Conservation (phyloP, 768 basidiomycete genomes). For the Piloderma croceum region DNA sequence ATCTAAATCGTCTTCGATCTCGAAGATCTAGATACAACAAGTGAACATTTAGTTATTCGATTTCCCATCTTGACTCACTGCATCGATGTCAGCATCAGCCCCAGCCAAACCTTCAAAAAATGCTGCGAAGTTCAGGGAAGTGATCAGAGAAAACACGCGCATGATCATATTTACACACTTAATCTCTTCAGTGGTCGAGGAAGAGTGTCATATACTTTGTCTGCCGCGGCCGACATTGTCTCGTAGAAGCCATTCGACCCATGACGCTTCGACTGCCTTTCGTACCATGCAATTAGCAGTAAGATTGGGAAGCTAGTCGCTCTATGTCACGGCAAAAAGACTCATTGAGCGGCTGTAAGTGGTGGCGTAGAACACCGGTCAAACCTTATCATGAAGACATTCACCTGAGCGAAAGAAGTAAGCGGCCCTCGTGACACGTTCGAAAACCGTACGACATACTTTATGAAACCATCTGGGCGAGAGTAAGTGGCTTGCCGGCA, state of each 20-base stretch:
- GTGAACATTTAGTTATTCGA: constrained; percentile 1
- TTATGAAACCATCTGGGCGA: constrained; percentile 98
- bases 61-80: constrained; percentile 37
- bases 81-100: constrained; percentile 65
- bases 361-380: background rate
- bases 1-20: constrained; percentile 63
- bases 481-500: constrained; percentile 82
- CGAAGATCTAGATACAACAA: constrained; percentile 55
- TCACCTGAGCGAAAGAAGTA: constrained; percentile 47
- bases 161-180: constrained; percentile 43
- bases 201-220: constrained; percentile 66
- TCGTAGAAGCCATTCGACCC: constrained; percentile 68
- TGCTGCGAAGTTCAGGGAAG: constrained; percentile 37
- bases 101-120: constrained; percentile 79
- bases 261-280: constrained; percentile 71
- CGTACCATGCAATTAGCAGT: constrained; percentile 75
- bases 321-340: constrained; percentile 30
- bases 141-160: background rate
- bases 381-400: constrained; percentile 83
- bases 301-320: constrained; percentile 82
- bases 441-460: too few species aligned
- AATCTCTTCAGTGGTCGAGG: constrained; percentile 72
- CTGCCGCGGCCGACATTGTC: constrained; percentile 59
- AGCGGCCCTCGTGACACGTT: too few species aligned
- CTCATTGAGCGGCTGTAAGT: background rate